Conservation (phyloP, 2,329 filamentous ascomycete genomes). For the Neonectria hederae region DNA sequence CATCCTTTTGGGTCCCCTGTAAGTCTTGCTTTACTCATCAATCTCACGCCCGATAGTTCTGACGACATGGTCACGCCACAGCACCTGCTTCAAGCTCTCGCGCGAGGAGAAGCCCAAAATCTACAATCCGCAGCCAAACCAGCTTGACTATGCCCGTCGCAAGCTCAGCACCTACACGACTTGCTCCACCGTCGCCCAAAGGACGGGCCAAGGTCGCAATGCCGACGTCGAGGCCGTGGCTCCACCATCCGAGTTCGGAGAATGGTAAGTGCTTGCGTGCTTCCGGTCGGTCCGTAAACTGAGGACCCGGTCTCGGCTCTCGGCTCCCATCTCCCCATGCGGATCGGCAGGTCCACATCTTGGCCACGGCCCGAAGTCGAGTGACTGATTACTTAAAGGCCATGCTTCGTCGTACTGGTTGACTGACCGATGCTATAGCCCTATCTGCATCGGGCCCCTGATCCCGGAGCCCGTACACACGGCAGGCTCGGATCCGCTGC, state of each 20-base stretch:
- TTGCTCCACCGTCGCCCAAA: slow-evolving; percentile 29
- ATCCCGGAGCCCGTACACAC: slow-evolving; percentile 39
- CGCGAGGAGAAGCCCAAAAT: slow-evolving; percentile 25
- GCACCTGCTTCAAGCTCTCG: slow-evolving; percentile 31
- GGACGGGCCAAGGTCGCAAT: slow-evolving; percentile 16
- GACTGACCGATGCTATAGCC: slow-evolving; percentile 33
- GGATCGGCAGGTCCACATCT: background rate
- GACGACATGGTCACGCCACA: slow-evolving; percentile 14
- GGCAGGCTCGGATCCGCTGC: slow-evolving; percentile 25
- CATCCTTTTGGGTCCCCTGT: slow-evolving; percentile 37
- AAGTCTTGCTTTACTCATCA: background rate
- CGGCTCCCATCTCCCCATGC: slow-evolving; percentile 3
- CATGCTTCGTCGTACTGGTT: background rate
- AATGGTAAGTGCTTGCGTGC: slow-evolving; percentile 38
- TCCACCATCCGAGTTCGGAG: slow-evolving; percentile 35
- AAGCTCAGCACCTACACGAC: slow-evolving; percentile 46
- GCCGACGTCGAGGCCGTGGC: slow-evolving; percentile 32
- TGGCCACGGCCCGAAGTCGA: background rate
- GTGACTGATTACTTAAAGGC: background rate
- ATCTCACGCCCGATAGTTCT: background rate
- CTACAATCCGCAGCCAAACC: slow-evolving; percentile 34
- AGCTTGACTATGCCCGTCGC: slow-evolving; percentile 39
- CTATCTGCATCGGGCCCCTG: slow-evolving; percentile 48
- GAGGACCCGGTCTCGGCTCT: slow-evolving; percentile 1
- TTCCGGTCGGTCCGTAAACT: background rate